These are phyloP conservation scores for Puccinellia tenuiflora DNA, from an alignment of 176 grass and related monocot genomes.

Conservation along the genomic window DNA sequence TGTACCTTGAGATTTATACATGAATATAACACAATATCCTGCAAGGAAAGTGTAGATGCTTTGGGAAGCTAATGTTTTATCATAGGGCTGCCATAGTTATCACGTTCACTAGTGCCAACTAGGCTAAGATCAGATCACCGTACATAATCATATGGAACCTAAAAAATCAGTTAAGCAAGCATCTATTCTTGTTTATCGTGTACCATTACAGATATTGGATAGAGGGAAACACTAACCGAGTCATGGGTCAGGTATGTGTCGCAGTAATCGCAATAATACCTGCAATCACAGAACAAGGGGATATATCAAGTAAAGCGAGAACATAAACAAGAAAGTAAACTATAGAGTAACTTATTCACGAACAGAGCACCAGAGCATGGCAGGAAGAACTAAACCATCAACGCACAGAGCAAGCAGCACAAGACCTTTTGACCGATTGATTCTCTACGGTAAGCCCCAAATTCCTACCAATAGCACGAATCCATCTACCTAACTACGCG, in stretches of 20 bases:
- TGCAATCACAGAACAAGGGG: constrained; percentile 32
- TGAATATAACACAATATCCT: neutral
- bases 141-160: neutral
- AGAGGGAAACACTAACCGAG: constrained; percentile 48
- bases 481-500: neutral
- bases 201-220: neutral
- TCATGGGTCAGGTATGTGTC: constrained; percentile 97
- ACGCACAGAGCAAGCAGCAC: neutral
- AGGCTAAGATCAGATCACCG: neutral
- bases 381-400: neutral
- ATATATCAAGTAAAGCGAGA: neutral
- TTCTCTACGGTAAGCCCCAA: neutral
- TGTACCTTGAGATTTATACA: neutral
- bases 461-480: neutral
- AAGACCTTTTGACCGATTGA: neutral
- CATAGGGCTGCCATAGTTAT: neutral
- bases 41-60: neutral
- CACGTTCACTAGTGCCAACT: neutral
- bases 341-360: neutral
- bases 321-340: neutral
- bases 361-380: neutral
- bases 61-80: neutral
- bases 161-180: neutral
- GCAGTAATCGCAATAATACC: constrained; percentile 96
- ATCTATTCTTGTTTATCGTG: neutral